Conservation (phyloP, 148 eudicot species). For the Camellia granthamiana region DNA sequence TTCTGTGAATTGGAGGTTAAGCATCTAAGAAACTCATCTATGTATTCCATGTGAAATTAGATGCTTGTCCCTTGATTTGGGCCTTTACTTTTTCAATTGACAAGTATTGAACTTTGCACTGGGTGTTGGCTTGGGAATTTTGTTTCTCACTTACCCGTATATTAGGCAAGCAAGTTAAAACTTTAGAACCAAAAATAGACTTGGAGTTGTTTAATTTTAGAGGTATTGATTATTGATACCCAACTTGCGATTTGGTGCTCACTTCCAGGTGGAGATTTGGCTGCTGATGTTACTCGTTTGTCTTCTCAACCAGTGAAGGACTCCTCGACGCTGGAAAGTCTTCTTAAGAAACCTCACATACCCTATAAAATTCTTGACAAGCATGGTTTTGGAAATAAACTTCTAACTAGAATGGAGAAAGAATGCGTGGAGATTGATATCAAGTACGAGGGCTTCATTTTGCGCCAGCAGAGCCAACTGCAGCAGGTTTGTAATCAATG, state of each 20-base stretch:
- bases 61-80: background rate
- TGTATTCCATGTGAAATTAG: background rate
- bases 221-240: background rate
- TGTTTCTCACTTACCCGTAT: background rate
- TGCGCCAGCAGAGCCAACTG: constrained; percentile 81
- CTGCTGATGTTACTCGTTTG: constrained; percentile 55
- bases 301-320: constrained; percentile 85
- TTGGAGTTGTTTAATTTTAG: background rate
- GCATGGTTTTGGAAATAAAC: constrained; percentile 76
- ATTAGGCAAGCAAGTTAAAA: background rate
- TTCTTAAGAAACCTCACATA: constrained; percentile 93
- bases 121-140: background rate
- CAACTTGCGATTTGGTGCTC: background rate
- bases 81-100: background rate
- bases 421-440: constrained; percentile 93
- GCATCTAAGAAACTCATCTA: background rate
- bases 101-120: background rate
- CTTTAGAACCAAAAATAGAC: background rate
- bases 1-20: background rate
- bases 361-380: constrained; percentile 81
- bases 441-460: constrained; percentile 93
- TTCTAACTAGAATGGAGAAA: constrained; percentile 76
- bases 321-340: constrained; percentile 66
- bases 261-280: constrained; percentile 74
- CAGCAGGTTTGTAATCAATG: constrained; percentile 54